Base-by-base conservation (phyloP, 2,329 filamentous ascomycete genomes). In the Pestalotiopsis sp. region DNA sequence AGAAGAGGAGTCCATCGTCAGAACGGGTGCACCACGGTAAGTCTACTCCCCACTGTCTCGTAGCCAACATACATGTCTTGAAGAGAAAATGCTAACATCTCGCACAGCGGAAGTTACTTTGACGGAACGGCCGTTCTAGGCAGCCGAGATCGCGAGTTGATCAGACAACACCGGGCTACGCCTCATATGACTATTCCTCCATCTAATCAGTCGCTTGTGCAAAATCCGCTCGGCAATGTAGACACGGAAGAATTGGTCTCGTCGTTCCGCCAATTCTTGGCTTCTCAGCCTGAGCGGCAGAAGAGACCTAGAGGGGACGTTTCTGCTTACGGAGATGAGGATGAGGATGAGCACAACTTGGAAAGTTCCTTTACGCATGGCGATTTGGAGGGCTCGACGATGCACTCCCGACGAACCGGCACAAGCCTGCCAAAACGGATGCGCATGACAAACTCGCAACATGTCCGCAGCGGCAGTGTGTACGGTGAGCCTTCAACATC, bases 21-120 rank as follows among this genome's bases (percentile, higher is more conserved):
- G 69, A 23, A 63, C 66, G 31, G 67, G 72, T 45, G 66, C 69
- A 60, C 62, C 68, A 7, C 70, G 68, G 70, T 75, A 70, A 67
- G 76, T 69, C 52, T 25, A 13, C 38, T 36, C 2, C 4, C 45
- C 58, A 52, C 27, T 23, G 25, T 20, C 20, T 36, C 5, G 12
- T 64, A 38, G 49, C 25, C n/a, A 23, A 20, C n/a, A 49, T 31
- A 20, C 25, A 41, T 62, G 17, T 36, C n/a, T 17, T 23, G 4
- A 17, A 39, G 36, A 52, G 11, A 25, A 11, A 17, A 63, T 69
- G 61, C 73, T 77, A 66, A 77, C 70, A 63, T 39, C 4, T 7
- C 52, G 60, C n/a, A 12, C 57, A 78, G 76, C 52, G 72, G 66
- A 59, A 76, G 68, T 68, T 74, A 75, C 39, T 73, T 77, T 49